Evolutionary conservation across 192 early-diverging fungal species (phyloP), one percentile per base, ranked within the genome.

Genomic region (Entomortierella chlamydospora): DNA sequence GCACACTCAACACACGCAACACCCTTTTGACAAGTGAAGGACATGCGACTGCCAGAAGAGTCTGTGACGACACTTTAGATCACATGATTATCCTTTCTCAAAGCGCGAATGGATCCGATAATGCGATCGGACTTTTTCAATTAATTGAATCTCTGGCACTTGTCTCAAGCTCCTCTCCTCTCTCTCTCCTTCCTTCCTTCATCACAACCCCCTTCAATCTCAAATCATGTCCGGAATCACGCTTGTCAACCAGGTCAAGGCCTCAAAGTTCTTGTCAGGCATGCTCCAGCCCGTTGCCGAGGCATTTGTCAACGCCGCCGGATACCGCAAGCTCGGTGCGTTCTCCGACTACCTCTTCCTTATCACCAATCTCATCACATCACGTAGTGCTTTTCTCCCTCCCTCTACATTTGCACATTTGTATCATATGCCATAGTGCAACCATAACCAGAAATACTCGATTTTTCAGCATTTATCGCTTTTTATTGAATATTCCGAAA

Each of bases 251-350:
- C 72, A 79, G 64, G 76, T 90, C 51, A 84, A 85, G 82, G 82
- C 78, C 55, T 86, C 85, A 57, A 84, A 84, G 72, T 83, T 89
- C 68, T 73, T 88, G 52, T 77, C 85, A 25, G 70, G 73, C 10
- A 15, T 90, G 34, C 70, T 90, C 49, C 83, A 78, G 69, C 92
- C 92, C 26, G 81, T 91, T 22, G 85, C 92, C 65, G 87, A 82
- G 58, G 86, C 84, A 23, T 91, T 90, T 81, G 89, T 89, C 57
- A 87, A 89, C 61, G 85, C 88, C 47, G 63, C 90, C 43, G 92
- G 91, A 53, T 93, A 93, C 81, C 86, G 90, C 61, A 81, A 90
- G 68, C 85, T 90, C 41, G 92, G 92, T 92, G 84, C 74, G 89
- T 84, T 20, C 17, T 8, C 29, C n/a, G 7, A 61, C 54, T 54